These are phyloP conservation scores for Heterobasidion parviporum DNA, from an alignment of 1,284 basidiomycete genomes.

Conservation along the genomic window DNA sequence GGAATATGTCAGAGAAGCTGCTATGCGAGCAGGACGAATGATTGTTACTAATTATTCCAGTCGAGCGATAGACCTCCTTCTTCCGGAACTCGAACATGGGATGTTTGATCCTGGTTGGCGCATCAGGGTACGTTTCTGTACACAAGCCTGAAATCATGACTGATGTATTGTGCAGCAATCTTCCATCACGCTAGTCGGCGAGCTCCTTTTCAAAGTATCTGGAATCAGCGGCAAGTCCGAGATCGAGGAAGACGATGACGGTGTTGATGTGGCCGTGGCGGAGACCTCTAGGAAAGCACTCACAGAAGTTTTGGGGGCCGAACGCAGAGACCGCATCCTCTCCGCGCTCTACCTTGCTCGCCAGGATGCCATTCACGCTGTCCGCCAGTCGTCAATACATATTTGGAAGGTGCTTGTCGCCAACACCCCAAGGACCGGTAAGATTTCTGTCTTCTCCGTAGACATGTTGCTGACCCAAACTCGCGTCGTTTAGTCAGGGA, in stretches of 20 bases:
- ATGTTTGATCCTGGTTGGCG: conserved; percentile 96
- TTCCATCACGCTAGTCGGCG: conserved; percentile 93
- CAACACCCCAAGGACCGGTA: conserved; percentile 80
- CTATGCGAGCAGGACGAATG: conserved; percentile 99
- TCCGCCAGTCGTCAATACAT: conserved; percentile 88
- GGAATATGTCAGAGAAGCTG: conserved; percentile 92
- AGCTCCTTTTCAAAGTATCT: conserved; percentile 95
- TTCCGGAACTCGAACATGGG: conserved; percentile 92
- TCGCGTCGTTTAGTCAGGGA: conserved; percentile 65
- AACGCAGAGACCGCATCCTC: conserved; percentile 86
- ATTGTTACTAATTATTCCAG: conserved; percentile 93
- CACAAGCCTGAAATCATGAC: conserved; percentile 6
- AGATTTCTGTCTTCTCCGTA: conserved; percentile 7
- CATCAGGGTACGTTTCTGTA: conserved; percentile 64
- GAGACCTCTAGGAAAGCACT: conserved; percentile 83
- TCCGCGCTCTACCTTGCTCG: conserved; percentile 90
- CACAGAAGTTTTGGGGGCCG: conserved; percentile 81
- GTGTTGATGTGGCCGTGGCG: conserved; percentile 52
- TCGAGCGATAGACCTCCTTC: conserved; percentile 87
- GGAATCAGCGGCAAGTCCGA: conserved; percentile 92
- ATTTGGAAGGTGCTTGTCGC: conserved; percentile 99
- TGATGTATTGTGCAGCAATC: conserved; percentile 56
- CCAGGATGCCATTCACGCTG: conserved; percentile 87
- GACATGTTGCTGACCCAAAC: neutral
- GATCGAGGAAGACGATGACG: conserved; percentile 75